A percentile compares a stretch with the other conserved stretches of the same genome.
phyloP scores from a whole-genome alignment of 1,284 basidiomycete genomes.

The Cystobasidium sp. region DNA sequence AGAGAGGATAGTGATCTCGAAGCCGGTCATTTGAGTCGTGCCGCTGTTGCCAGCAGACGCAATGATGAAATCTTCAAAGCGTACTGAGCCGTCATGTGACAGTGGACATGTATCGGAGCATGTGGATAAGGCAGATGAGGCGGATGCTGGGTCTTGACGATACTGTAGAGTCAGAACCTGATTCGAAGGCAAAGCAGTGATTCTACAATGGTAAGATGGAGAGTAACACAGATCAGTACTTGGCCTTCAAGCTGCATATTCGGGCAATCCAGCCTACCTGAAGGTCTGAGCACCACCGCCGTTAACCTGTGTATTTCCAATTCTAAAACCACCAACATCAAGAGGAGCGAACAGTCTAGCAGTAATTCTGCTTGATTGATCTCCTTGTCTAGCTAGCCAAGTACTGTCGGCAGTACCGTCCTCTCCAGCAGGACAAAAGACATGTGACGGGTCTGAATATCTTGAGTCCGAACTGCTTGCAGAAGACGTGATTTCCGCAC shows the following conservation, averaged over 20 bases:
- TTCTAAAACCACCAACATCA: constrained; percentile 75
- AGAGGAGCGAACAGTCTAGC: constrained; percentile 73
- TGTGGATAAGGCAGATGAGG: constrained; percentile 50
- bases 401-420: constrained; percentile 76
- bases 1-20: constrained; percentile 76
- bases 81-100: constrained; percentile 63
- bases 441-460: constrained; percentile 72
- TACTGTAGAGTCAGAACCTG: constrained; percentile 52
- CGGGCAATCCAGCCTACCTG: constrained; percentile 64
- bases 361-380: constrained; percentile 69
- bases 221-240: not conserved
- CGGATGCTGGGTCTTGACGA: constrained; percentile 49
- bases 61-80: constrained; percentile 89
- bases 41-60: constrained; percentile 55
- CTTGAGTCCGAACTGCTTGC: constrained; percentile 69
- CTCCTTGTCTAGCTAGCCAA: constrained; percentile 81
- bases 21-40: constrained; percentile 72
- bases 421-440: constrained; percentile 78
- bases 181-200: constrained; percentile 53
- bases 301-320: constrained; percentile 85
- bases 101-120: constrained; percentile 57
- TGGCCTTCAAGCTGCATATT: not conserved
- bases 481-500: constrained; percentile 65
- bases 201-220: constrained; percentile 35
- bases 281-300: constrained; percentile 83